Percentiles rank a stretch among this genome's conserved stretches.
phyloP scores from a whole-genome alignment of 345 rosid genomes.

The Lepidium africanum region DNA sequence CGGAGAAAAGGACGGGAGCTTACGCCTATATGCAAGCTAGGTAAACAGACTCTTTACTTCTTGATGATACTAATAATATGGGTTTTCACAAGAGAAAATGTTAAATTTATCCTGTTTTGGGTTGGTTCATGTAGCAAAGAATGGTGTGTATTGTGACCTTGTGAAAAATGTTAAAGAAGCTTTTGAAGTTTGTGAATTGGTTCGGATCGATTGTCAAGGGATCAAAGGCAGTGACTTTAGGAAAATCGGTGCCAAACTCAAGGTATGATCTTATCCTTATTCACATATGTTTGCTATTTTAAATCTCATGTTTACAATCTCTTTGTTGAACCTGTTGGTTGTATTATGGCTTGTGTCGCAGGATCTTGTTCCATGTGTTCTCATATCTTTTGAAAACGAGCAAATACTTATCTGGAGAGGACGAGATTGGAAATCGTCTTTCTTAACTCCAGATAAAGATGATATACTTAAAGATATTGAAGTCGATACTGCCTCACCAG shows the following conservation, averaged over 20 bases:
- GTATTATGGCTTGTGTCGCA: slow-evolving; percentile 23
- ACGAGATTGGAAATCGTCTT: slow-evolving; percentile 56
- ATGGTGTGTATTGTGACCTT: slow-evolving; percentile 72
- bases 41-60: slow-evolving; percentile 27
- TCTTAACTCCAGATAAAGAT: slow-evolving; percentile 27
- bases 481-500: slow-evolving; percentile 23
- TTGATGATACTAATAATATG: not conserved
- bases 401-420: slow-evolving; percentile 90
- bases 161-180: slow-evolving; percentile 69
- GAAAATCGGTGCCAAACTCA: slow-evolving; percentile 89
- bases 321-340: not conserved
- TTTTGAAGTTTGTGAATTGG: slow-evolving; percentile 89
- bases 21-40: slow-evolving; percentile 73
- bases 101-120: not conserved
- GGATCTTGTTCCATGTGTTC: slow-evolving; percentile 87
- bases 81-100: not conserved
- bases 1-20: slow-evolving; percentile 71
- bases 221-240: slow-evolving; percentile 66
- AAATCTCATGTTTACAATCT: not conserved
- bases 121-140: slow-evolving; percentile 48
- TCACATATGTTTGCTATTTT: not conserved
- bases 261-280: slow-evolving; percentile 35
- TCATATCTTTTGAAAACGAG: slow-evolving; percentile 71
- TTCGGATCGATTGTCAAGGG: slow-evolving; percentile 72
- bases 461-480: slow-evolving; percentile 19